Evolutionary conservation across 106 monocot species (phyloP).

Genomic region (Ottelia alismoides): DNA sequence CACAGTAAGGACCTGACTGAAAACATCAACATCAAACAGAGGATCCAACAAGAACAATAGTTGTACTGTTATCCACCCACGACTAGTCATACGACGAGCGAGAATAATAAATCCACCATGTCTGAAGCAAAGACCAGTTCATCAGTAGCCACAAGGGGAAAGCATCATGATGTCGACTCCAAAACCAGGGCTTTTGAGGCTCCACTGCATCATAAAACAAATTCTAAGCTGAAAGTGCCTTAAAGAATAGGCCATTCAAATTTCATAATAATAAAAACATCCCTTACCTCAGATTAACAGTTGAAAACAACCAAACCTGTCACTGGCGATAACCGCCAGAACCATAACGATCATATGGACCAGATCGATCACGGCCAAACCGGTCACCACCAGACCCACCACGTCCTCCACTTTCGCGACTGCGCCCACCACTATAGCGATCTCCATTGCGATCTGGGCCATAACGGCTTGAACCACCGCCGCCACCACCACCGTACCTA

Average conservation of each 20-base stretch:
- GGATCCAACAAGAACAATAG: slow-evolving; percentile 14
- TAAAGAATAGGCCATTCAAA: neutral
- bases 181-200: neutral
- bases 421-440: slow-evolving; percentile 48
- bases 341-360: slow-evolving; percentile 79
- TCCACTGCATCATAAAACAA: slow-evolving; percentile 1
- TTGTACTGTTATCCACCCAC: slow-evolving; percentile 4
- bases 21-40: slow-evolving; percentile 7
- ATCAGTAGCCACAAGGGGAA: neutral
- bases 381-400: slow-evolving; percentile 58
- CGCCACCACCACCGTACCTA: slow-evolving; percentile 36
- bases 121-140: neutral
- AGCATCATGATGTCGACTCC: neutral
- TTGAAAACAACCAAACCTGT: slow-evolving; percentile 3
- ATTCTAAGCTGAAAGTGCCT: neutral
- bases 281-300: too few species aligned
- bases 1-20: slow-evolving; percentile 1
- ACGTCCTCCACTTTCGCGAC: slow-evolving; percentile 39
- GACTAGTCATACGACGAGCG: neutral
- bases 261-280: neutral
- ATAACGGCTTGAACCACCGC: slow-evolving; percentile 36
- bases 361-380: slow-evolving; percentile 71
- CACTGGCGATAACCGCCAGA: slow-evolving; percentile 40
- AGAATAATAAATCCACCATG: slow-evolving; percentile 2
- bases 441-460: slow-evolving; percentile 35